Evolutionary conservation across 805 yeast genomes (phyloP).

Genomic region (Candida schatavii): DNA sequence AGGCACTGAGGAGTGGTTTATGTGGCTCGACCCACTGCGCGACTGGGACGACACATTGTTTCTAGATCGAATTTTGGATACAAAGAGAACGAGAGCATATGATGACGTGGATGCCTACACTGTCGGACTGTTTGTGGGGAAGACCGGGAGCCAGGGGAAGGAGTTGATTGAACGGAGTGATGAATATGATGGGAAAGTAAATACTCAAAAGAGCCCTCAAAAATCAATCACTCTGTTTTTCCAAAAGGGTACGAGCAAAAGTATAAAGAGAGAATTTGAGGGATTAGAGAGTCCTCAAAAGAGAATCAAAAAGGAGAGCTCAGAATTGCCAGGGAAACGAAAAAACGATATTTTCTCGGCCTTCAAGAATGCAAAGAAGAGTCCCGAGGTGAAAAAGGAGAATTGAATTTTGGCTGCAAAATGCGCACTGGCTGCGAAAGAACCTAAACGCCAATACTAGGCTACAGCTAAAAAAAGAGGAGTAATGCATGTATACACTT

Average conservation of each 20-base stretch:
- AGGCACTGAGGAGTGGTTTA: slow-evolving; percentile 51
- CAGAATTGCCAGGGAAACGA: background rate
- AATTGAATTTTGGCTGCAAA: no score
- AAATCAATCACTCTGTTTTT: slow-evolving; percentile 28
- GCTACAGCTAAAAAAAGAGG: no score
- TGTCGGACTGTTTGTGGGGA: slow-evolving; percentile 67
- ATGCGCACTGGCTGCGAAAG: no score
- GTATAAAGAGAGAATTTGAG: slow-evolving; percentile 4
- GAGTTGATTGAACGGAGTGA: slow-evolving; percentile 29
- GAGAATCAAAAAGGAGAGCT: slow-evolving; percentile 5
- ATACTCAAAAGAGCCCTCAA: slow-evolving; percentile 12
- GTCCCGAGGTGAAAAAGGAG: no score
- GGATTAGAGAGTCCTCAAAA: slow-evolving; percentile 6
- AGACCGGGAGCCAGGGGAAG: slow-evolving; percentile 46
- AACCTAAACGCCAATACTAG: no score
- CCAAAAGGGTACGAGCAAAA: slow-evolving; percentile 3
- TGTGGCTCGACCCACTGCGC: slow-evolving; percentile 56
- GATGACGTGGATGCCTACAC: slow-evolving; percentile 46
- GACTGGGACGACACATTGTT: slow-evolving; percentile 38
- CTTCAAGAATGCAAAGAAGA: slow-evolving; percentile 4
- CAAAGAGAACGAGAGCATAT: slow-evolving; percentile 28
- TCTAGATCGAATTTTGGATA: slow-evolving; percentile 36
- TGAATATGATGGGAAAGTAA: slow-evolving; percentile 5
- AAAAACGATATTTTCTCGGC: slow-evolving; percentile 1
- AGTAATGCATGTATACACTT: no score